Evolutionary conservation across 2,329 filamentous ascomycete species (phyloP).

Genomic region (Tolypocladium ophioglossoides): DNA sequence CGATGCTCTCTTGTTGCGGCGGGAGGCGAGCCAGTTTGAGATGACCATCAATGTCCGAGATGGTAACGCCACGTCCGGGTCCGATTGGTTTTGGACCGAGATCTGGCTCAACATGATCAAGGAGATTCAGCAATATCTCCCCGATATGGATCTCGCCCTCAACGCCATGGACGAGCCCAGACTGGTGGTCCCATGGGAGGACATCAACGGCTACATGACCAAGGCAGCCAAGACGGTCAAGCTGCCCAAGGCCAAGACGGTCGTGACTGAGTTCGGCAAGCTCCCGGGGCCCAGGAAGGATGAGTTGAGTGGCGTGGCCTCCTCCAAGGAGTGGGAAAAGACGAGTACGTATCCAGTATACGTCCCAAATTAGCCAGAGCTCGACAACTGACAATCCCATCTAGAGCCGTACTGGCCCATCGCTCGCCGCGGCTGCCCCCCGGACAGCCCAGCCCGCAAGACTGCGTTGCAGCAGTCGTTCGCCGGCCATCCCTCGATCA

Average conservation of each 20-base stretch:
- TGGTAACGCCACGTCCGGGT: conserved; percentile 37
- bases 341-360: conserved; percentile 27
- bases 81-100: conserved; percentile 47
- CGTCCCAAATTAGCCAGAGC: neutral
- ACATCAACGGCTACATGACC: conserved; percentile 42
- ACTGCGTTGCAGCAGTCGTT: conserved; percentile 32
- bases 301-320: conserved; percentile 21
- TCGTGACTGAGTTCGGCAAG: conserved; percentile 31
- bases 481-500: conserved; percentile 31
- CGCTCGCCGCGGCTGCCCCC: conserved; percentile 49
- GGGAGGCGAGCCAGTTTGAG: conserved; percentile 42
- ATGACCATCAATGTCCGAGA: conserved; percentile 51
- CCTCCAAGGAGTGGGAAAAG: conserved; percentile 37
- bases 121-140: conserved; percentile 43
- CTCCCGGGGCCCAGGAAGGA: conserved; percentile 27
- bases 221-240: conserved; percentile 37
- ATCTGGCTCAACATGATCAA: conserved; percentile 45
- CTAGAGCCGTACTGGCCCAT: conserved; percentile 44
- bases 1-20: conserved; percentile 34
- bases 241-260: conserved; percentile 31
- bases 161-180: conserved; percentile 60
- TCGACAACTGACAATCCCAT: neutral
- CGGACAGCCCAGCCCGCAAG: conserved; percentile 48
- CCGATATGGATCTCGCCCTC: conserved; percentile 57
- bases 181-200: conserved; percentile 52